phyloP scores from a whole-genome alignment of 2,329 filamentous ascomycete genomes.

The Penicillium janthinellum region DNA sequence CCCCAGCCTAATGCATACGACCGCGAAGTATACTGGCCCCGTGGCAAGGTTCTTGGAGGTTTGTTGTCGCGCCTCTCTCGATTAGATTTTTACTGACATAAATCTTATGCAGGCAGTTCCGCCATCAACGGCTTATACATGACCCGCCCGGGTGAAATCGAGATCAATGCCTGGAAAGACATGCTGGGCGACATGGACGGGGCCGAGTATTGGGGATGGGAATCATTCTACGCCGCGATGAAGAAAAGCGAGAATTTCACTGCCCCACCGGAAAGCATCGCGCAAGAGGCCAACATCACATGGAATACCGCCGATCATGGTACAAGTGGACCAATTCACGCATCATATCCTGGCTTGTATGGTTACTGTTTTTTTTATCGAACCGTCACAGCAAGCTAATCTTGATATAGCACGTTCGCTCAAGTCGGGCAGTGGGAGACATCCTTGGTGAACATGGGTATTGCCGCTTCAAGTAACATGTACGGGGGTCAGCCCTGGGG shows the following conservation, averaged over 20 bases:
- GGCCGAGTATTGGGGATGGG: constrained; percentile 39
- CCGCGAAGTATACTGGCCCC: constrained; percentile 37
- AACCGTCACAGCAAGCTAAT: constrained; percentile 10
- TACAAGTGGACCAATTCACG: constrained; percentile 28
- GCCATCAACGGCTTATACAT: constrained; percentile 41
- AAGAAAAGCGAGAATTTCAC: constrained; percentile 34
- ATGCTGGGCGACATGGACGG: constrained; percentile 39
- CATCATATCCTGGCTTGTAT: constrained; percentile 32
- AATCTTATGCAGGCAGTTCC: constrained; percentile 31
- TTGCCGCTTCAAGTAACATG: constrained; percentile 31
- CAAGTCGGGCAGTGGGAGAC: constrained; percentile 31
- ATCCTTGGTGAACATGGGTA: constrained; percentile 27
- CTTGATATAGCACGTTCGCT: constrained; percentile 28
- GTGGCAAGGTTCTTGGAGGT: constrained; percentile 40
- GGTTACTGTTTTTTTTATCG: neutral
- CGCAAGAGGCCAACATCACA: constrained; percentile 26
- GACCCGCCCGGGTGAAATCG: constrained; percentile 36
- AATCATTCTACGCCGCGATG: constrained; percentile 38
- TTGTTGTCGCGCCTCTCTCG: constrained; percentile 2
- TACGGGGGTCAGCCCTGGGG: constrained; percentile 37
- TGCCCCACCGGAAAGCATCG: constrained; percentile 21
- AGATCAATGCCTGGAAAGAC: constrained; percentile 38
- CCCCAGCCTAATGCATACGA: constrained; percentile 32
- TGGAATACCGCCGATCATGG: constrained; percentile 29
- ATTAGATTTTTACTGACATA: neutral